Base-by-base conservation (phyloP, 148 eudicot species). In the Fagopyrum homotropicum region DNA sequence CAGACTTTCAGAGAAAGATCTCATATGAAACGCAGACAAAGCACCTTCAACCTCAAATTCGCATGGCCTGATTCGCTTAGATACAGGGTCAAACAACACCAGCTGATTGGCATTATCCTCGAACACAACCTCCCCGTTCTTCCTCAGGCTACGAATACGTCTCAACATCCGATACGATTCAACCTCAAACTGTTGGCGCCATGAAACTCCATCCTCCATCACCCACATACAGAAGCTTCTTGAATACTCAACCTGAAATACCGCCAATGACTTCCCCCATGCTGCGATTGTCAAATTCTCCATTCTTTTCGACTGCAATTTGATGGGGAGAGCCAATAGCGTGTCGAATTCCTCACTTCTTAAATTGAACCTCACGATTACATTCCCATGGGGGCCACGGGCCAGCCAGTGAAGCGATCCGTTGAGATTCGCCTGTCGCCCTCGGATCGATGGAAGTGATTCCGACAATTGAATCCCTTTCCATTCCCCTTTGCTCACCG, bases 231-330 rank as follows among this genome's bases (percentile, higher is more conserved):
- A 64, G 70, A 64, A 64, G 17, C 70, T 64, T 40, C 70, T 45
- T n/a, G 15, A 11, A 40, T 35, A 64, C 70, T 64, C 70, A 4
- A 64, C 70, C 46, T 64, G 70, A n/a, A 64, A 64, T 30, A 64
- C 70, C 70, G 70, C 70, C 45, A 64, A 45, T 7, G 70, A 35
- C 70, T 64, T 64, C 70, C 70, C 70, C 45, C 45, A 64, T n/a
- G 70, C 70, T 5, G 70, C 70, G 45, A 64, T 64, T 6, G 70
- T 64, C 45, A 64, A 45, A 40, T 64, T 35, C 17, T 64, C n/a
- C 45, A 35, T 64, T 14, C 17, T 45, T 5, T 35, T 45, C 17
- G 70, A 14, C 15, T 64, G 45, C 45, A 64, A 9, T 14, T 35
- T 35, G n/a, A n/a, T 30, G 46, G 70, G 70, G 46, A 64, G 46